Evolutionary conservation across 345 rosid genomes (phyloP).

Genomic region (Pistacia vera): DNA sequence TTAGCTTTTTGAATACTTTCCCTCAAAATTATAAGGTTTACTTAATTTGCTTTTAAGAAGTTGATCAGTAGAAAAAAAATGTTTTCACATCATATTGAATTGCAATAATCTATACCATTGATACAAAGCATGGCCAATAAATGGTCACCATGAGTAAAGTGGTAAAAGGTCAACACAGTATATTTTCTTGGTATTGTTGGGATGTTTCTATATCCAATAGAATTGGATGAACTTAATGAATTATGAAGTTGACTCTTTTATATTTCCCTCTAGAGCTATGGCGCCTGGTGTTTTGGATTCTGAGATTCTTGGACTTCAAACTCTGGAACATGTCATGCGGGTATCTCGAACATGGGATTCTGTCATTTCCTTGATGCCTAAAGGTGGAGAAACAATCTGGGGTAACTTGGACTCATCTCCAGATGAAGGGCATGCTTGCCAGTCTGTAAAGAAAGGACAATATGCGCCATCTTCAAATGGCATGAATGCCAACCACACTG

Average conservation of each 20-base stretch:
- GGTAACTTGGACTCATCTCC: constrained; percentile 64
- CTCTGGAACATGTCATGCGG: constrained; percentile 58
- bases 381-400: constrained; percentile 84
- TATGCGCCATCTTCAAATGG: constrained; percentile 21
- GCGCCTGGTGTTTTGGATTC: constrained; percentile 53
- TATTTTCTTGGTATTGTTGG: not conserved
- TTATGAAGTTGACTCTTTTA: constrained; percentile 7
- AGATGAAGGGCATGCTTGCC: constrained; percentile 52
- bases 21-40: not conserved
- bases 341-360: constrained; percentile 82
- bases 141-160: not conserved
- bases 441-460: constrained; percentile 36
- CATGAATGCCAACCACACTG: constrained; percentile 32
- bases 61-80: not conserved
- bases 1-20: constrained; percentile 23
- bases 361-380: constrained; percentile 59
- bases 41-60: not conserved
- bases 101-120: not conserved
- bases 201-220: not conserved
- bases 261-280: constrained; percentile 47
- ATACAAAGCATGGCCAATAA: not conserved
- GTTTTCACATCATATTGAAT: not conserved
- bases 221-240: constrained; percentile 6
- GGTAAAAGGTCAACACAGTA: not conserved
- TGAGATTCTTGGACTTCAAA: constrained; percentile 56